Percentiles rank a stretch among this genome's conserved stretches.
Conservation (phyloP, 2,329 filamentous ascomycete genomes). For the Sporothrix pseudoabietina region DNA sequence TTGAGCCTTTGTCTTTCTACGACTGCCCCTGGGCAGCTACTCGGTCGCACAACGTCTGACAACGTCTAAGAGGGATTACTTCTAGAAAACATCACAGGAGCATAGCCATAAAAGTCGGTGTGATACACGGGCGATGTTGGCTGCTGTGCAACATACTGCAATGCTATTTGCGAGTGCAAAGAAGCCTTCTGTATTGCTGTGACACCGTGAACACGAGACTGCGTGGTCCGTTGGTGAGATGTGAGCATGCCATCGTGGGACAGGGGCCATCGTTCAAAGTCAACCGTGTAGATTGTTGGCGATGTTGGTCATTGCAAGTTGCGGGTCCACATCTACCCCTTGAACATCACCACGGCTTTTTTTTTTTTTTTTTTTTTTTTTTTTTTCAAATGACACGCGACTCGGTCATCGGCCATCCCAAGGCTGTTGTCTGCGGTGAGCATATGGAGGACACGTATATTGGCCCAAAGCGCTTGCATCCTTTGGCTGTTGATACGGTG, state of each 20-base stretch:
- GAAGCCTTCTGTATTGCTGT: not conserved
- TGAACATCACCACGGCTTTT: not conserved
- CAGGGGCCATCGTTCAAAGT: not conserved
- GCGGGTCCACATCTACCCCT: not conserved
- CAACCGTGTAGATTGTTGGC: not conserved
- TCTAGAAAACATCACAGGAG: not conserved
- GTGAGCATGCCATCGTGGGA: not conserved
- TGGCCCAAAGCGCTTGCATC: conserved; percentile 12
- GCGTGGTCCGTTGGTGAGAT: not conserved
- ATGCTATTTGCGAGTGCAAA: not conserved
- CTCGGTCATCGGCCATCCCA: not conserved
- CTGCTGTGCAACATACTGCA: conserved; percentile 2
- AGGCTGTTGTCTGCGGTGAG: not conserved
- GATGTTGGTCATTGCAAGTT: not conserved
- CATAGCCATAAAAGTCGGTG: conserved; percentile 16
- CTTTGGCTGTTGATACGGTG: not conserved
- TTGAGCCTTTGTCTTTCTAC: not conserved
- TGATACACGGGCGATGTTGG: not conserved
- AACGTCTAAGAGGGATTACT: not conserved
- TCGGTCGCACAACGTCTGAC: not conserved
- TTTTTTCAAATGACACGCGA: not conserved
- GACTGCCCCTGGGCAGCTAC: not conserved
- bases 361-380: not conserved
- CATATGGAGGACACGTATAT: not conserved
- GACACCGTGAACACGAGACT: conserved; percentile 2